Base-by-base conservation (phyloP, 106 monocot genomes). In the Platanthera zijinensis region DNA sequence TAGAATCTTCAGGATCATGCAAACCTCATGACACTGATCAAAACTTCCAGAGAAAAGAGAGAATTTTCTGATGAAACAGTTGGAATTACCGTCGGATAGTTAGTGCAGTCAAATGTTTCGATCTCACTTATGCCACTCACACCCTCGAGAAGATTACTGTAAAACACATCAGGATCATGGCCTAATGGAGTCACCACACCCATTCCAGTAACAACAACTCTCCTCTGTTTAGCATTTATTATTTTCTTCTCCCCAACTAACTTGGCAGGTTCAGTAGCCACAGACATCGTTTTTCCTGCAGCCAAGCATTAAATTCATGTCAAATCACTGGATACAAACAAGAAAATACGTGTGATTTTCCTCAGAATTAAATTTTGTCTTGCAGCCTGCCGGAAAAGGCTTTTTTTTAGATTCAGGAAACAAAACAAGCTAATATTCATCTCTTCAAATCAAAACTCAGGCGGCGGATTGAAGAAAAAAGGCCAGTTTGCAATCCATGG, bases 121-220 rank as follows among this genome's bases (percentile, higher is more conserved):
- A 97, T 97, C 57, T 92, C 82, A 64, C 88, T 88, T 56, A 92
- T 88, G 8, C 86, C 89, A 57, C 81, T 82, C 18, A 82, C 76
- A 39, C 86, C 90, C 22, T 82, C 80, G 25, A 87, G 86, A 19
- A 90, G 87, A 57, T 87, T 84, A 72, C 78, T 83, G 76, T 85
- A 87, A 62, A 90, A 87, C 47, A 81, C 83, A 75, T 94, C 91
- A 4, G 89, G 86, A 61, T 97, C 97, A 77, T 97, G 89, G 32
- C 97, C 97, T 72, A 97, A 77, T 49, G 97, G 88, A 75, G 88
- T 86, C 56, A 94, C 97, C 14, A 97, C 89, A 50, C 97, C 97
- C 93, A 97, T 89, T 49, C 97, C 94, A 50, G 97, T 97, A 50
- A 97, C 94, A 45, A 88, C 97, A 71, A 97, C 97, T 63, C 91